Percentiles rank a stretch among this genome's conserved stretches.
Conservation (phyloP, 1,284 basidiomycete species). For the Butyriboletus appendiculatus region DNA sequence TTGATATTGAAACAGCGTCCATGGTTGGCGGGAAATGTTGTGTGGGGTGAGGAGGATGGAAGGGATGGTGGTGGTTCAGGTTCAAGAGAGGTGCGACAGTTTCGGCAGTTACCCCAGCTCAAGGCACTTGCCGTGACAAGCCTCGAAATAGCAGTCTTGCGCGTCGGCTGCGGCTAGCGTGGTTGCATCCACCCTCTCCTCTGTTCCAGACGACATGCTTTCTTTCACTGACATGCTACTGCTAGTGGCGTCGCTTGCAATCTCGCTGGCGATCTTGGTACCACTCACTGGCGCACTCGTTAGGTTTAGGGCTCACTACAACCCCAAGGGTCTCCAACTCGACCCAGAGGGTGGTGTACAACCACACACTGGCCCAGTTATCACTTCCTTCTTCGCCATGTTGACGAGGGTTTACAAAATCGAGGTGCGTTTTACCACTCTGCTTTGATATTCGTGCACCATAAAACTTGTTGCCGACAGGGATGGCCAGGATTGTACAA, state of each 20-base stretch:
- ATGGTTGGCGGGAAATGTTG: not conserved
- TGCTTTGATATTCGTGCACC: not conserved
- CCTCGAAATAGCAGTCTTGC: constrained; percentile 11
- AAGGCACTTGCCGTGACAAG: constrained; percentile 33
- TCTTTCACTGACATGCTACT: constrained; percentile 43
- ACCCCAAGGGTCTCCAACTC: constrained; percentile 80
- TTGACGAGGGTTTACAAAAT: constrained; percentile 71
- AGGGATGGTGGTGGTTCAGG: constrained; percentile 42
- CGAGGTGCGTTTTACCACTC: constrained; percentile 51
- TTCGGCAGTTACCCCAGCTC: constrained; percentile 27
- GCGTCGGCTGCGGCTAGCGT: not conserved
- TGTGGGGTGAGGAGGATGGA: not conserved
- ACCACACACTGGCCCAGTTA: constrained; percentile 72
- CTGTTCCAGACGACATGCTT: constrained; percentile 37
- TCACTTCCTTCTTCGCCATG: constrained; percentile 68
- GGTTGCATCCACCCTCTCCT: not conserved
- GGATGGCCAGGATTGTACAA: constrained; percentile 84
- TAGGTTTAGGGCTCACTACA: constrained; percentile 77
- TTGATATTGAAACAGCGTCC: not conserved
- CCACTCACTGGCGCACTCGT: constrained; percentile 71
- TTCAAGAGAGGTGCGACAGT: constrained; percentile 30
- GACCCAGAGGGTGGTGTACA: constrained; percentile 77
- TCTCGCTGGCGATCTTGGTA: constrained; percentile 57
- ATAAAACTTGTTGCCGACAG: constrained; percentile 34
- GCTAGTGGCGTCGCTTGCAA: constrained; percentile 47